Evolutionary conservation across 768 basidiomycete species (phyloP), one percentile per base, ranked within the genome.

Genomic region (Gelatoporia subvermispora): DNA sequence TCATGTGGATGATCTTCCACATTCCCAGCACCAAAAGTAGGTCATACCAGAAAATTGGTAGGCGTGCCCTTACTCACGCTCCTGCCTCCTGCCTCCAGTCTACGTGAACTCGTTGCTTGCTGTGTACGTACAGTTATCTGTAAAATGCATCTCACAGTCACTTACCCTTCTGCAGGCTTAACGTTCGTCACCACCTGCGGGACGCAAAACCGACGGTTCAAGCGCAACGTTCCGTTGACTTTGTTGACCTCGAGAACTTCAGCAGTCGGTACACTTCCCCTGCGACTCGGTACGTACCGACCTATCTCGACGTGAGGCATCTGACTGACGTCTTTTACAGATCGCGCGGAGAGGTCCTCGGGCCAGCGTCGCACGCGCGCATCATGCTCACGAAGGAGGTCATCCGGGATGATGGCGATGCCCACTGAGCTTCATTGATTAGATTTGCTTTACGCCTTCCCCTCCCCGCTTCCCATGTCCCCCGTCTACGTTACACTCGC

Each of bases 51-150:
- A n/a, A n/a, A n/a, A n/a, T n/a, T n/a, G n/a, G n/a, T n/a, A n/a
- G n/a, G 17, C n/a, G 11, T 25, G 20, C 8, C 10, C n/a, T 24
- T 15, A 24, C 4, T 13, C 8, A 34, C 35, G 5, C 31, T 45
- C 25, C 34, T 20, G 16, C 8, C 3, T 24, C 7, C 28, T n/a
- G 9, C 42, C 7, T 13, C 9, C 13, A 45, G 43, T 45, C 43
- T 45, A 45, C 28, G 43, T 45, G 5, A 45, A 45, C 31, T 45
- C 43, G 34, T 31, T 45, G 9, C 43, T 45, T 35, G 43, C 43
- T 17, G 43, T 46, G 45, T 46, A 38, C n/a, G 45, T 46, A 22
- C n/a, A 9, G 25, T 20, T 17, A 4, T 17, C 11, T 18, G 13
- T 20, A 23, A 35, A 15, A 21, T 13, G 21, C 20, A 10, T 35